Evolutionary conservation across 768 basidiomycete species (phyloP), one percentile per base, ranked within the genome.

Genomic region (Tephrocybe sp.): DNA sequence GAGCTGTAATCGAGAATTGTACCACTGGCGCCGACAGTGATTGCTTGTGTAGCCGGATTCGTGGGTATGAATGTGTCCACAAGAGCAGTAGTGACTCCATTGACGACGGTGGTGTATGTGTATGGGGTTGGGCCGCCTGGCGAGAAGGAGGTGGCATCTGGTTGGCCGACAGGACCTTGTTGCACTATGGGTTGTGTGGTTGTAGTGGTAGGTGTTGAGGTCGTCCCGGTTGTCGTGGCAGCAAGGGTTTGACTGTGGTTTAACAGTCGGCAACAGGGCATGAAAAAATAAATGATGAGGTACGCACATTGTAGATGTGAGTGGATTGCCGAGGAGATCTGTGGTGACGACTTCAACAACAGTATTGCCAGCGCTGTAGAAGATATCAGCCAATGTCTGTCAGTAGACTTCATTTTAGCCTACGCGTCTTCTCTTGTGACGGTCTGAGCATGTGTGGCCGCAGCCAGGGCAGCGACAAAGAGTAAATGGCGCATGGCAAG

Each of bases 91-190:
- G 71, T 69, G 21, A 65, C 68, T 23, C 74, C 74, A 46, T 63
- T 58, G 23, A 76, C 57, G 32, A 74, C 68, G 0, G 81, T 83
- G 25, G 79, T 81, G 55, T 81, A 82, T 1, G 64, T 64, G 60
- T 71, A 83, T 0, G 78, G 77, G 0, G 77, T 81, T 24, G 74
- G 73, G 2, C 74, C 80, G 5, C 75, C 74, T 26, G 79, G 70
- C 2, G 66, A 60, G 18, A 57, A 65, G 2, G 64, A 66, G 21
- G 67, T 70, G 4, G 76, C 25, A 2, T 60, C 72, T 20, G 83
- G 82, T 56, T 78, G 75, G 6, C 76, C 86, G 0, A 87, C 85
- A 3, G 84, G 82, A 0, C 82, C 83, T 50, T 68, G 72, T 56
- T 74, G 70, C 2, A 64, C 60, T 1, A 32, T 56, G 30, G 5